A percentile compares a stretch with the other conserved stretches of the same genome.
Conservation (phyloP, 106 monocot genomes). For the Platanthera guangdongensis region DNA sequence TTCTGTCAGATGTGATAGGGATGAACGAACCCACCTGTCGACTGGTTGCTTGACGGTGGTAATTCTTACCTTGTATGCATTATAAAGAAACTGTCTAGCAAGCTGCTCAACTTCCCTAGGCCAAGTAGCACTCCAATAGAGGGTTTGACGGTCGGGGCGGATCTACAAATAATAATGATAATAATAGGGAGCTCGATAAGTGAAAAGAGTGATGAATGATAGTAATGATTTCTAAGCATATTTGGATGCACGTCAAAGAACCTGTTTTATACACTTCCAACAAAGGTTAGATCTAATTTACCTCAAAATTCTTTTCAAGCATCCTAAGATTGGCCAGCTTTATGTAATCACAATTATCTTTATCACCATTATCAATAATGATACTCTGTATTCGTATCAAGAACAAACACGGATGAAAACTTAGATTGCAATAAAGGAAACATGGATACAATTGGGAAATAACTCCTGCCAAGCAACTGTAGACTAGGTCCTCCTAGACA, state of each 20-base stretch:
- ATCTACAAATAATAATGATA: conserved; percentile 35
- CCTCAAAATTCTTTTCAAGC: neutral
- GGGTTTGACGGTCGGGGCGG: conserved; percentile 93
- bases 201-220: neutral
- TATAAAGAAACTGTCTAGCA: conserved; percentile 75
- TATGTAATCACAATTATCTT: neutral
- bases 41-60: neutral
- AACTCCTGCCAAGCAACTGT: too few species aligned
- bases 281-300: neutral
- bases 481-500: too few species aligned
- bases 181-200: neutral
- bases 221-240: neutral
- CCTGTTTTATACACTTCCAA: neutral
- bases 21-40: conserved; percentile 21
- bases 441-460: too few species aligned
- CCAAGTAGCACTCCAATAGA: conserved; percentile 99
- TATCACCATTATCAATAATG: neutral
- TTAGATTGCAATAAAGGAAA: too few species aligned
- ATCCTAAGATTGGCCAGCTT: neutral
- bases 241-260: neutral
- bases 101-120: conserved; percentile 98
- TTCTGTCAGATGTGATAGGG: conserved; percentile 19
- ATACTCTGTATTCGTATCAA: too few species aligned
- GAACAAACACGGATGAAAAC: too few species aligned
- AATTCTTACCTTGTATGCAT: conserved; percentile 76